Percentiles rank a stretch among this genome's conserved stretches.
Conservation (phyloP, 176 grass and related monocot genomes). For the Juncus inflexus region DNA sequence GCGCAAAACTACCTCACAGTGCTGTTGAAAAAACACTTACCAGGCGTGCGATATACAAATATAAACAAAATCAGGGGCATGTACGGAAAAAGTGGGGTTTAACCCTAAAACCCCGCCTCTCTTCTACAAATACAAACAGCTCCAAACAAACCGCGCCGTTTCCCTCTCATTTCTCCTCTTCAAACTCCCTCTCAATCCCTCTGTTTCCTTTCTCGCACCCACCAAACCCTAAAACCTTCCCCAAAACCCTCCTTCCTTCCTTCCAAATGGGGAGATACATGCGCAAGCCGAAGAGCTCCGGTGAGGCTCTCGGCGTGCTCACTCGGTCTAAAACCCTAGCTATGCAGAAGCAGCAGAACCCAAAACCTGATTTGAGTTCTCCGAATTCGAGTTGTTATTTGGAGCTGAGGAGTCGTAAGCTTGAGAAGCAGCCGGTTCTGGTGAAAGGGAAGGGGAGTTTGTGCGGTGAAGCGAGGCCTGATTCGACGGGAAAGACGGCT, state of each 20-base stretch:
- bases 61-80: neutral
- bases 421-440: slow-evolving; percentile 49
- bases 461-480: neutral
- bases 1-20: too few species aligned
- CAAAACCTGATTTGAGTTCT: slow-evolving; percentile 17
- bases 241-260: neutral
- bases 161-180: slow-evolving; percentile 25
- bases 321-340: slow-evolving; percentile 74
- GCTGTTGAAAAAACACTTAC: too few species aligned
- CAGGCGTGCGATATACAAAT: neutral
- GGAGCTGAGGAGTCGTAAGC: slow-evolving; percentile 73
- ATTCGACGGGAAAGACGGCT: neutral
- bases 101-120: slow-evolving; percentile 32
- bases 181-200: slow-evolving; percentile 18
- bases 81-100: neutral
- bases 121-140: slow-evolving; percentile 27
- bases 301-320: slow-evolving; percentile 75
- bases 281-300: slow-evolving; percentile 70
- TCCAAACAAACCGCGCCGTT: slow-evolving; percentile 37
- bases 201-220: slow-evolving; percentile 20
- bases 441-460: slow-evolving; percentile 28
- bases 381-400: slow-evolving; percentile 37
- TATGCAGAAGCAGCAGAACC: slow-evolving; percentile 42
- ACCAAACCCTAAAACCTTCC: slow-evolving; percentile 12
- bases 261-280: slow-evolving; percentile 81